These are phyloP conservation scores for Trametes cubensis DNA, from an alignment of 768 basidiomycete genomes.

Conservation along the genomic window DNA sequence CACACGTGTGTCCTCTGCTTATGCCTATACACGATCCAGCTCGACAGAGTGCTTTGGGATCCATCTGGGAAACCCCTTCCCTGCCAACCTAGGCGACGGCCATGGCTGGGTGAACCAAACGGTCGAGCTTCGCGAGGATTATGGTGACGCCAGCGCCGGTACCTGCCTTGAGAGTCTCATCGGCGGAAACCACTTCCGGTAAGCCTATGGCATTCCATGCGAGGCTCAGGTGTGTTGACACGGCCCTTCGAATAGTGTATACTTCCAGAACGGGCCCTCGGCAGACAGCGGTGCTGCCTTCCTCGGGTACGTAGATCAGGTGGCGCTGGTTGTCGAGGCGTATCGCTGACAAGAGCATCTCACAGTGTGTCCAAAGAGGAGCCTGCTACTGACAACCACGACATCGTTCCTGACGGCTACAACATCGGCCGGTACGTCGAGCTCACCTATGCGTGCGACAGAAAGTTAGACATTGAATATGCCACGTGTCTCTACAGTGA, in stretches of 20 bases:
- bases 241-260: constrained; percentile 54
- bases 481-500: constrained; percentile 34
- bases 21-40: constrained; percentile 40
- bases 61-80: constrained; percentile 41
- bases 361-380: constrained; percentile 53
- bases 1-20: not conserved
- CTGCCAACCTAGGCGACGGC: constrained; percentile 53
- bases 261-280: constrained; percentile 56
- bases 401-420: constrained; percentile 52
- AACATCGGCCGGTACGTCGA: constrained; percentile 45
- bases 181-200: constrained; percentile 56
- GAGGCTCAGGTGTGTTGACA: not conserved
- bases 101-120: constrained; percentile 49
- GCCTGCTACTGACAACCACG: constrained; percentile 41
- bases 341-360: not conserved
- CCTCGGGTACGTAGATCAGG: constrained; percentile 48
- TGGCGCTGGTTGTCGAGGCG: not conserved
- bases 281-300: constrained; percentile 58
- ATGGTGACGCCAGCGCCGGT: constrained; percentile 37
- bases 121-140: constrained; percentile 49
- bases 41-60: constrained; percentile 44
- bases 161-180: constrained; percentile 49
- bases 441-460: too few species aligned
- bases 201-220: not conserved
- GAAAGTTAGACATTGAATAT: too few species aligned